Evolutionary conservation across 768 basidiomycete species (phyloP), one percentile per base, ranked within the genome.

Genomic region (Lactifluus pinguis): DNA sequence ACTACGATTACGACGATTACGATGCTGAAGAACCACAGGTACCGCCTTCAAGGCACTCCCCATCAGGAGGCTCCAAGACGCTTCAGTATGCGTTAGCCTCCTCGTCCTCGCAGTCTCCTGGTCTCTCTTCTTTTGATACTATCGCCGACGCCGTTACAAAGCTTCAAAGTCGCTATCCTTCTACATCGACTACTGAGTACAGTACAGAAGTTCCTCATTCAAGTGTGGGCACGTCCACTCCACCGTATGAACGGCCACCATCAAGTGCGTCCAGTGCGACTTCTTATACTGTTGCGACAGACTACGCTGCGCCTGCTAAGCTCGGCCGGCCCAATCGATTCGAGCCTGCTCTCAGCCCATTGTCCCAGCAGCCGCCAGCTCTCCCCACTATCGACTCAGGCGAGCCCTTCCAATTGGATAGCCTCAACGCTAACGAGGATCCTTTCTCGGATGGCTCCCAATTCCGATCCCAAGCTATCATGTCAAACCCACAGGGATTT

Each of bases 361-460:
- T 36, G 11, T 34, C 42, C 19, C 53, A 52, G 30, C 55, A 42
- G 14, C 53, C 44, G 13, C 53, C 65, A 3, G 51, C 48, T 50
- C 58, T 73, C 3, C 72, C 72, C 13, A 72, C 72, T 0, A 73
- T 73, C 53, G 67, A 69, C 56, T 72, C 72, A 17, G 72, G 72
- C 30, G 70, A 72, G 56, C 69, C 71, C 4, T 55, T 73, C 17
- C 53, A 67, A 17, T 70, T 67, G 69, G 66, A 68, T 8, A 62
- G 55, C 48, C 9, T 60, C 7, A 21, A 8, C 29, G 30, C 15
- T 15, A 60, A 68, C 6, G 65, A 69, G 0, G 71, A 74, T 41
- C 72, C 72, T 0, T 74, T 73, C 58, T 56, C 68, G 8, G 73
- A 73, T 25, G 56, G 61, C 57, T 60, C 63, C 10, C 54, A 54